phyloP scores from a whole-genome alignment of 78 protist species.

The Guillardia theta region DNA sequence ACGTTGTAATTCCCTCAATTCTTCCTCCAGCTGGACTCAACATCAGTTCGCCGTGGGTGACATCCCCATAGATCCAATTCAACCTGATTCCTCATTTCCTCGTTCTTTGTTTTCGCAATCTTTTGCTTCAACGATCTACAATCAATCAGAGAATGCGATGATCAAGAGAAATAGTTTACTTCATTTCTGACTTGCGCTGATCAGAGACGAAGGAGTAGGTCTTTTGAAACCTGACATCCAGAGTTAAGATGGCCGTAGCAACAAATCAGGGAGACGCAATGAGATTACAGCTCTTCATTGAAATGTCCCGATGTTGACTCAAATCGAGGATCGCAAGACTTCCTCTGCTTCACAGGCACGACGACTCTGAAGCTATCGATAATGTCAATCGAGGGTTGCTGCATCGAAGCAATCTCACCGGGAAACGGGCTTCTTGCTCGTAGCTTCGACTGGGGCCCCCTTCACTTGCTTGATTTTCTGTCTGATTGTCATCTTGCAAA shows the following conservation, averaged over 20 bases:
- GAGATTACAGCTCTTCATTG: not conserved
- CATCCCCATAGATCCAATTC: too few species aligned
- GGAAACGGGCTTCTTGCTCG: constrained; percentile 2
- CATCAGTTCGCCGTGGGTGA: too few species aligned
- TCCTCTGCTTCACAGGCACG: not conserved
- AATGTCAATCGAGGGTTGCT: not conserved
- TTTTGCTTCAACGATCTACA: too few species aligned
- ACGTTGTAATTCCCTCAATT: too few species aligned
- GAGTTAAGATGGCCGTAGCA: not conserved
- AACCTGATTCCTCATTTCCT: too few species aligned
- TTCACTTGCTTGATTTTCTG: not conserved
- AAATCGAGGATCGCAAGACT: not conserved
- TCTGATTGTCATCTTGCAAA: not conserved
- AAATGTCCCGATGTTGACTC: not conserved
- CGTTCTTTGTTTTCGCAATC: too few species aligned
- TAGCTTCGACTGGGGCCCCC: not conserved
- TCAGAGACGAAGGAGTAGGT: constrained; percentile 8
- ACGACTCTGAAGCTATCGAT: not conserved
- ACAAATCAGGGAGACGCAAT: not conserved
- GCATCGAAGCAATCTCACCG: not conserved
- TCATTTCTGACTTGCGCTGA: not conserved
- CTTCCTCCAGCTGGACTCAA: too few species aligned
- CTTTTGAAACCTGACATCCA: not conserved
- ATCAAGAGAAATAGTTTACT: not conserved
- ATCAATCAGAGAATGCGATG: too few species aligned